Evolutionary conservation across 2,329 filamentous ascomycete genomes (phyloP), one percentile per base, ranked within the genome.

Genomic region (Ascochyta rabiei): DNA sequence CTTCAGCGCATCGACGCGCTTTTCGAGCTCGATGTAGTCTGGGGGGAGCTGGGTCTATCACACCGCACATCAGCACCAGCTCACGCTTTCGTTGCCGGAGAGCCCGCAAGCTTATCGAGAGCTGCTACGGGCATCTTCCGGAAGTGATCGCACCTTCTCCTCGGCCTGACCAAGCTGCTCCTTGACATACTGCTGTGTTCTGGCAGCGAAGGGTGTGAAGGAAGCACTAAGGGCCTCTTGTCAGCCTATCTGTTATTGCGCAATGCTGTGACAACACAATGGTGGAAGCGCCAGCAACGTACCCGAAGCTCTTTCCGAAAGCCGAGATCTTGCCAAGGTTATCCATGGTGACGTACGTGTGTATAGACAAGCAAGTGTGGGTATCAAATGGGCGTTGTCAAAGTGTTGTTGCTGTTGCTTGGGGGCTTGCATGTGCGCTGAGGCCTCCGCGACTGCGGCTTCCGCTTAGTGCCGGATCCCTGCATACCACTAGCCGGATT

Each of bases 21-120:
- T 97, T 86, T 99, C 95, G 59, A 99, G 89, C 78, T 98, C 93
- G 75, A 97, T 90, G 79, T 99, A 99, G 79, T 98, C 95, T 66
- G 93, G 89, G 40, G 95, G 95, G 38, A 99, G 90, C 80, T 98
- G 89, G 61, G 95, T 99, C 91, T 96, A 58, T 60, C 43, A 47
- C 42, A 44, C 26, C 40, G 45, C 38, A n/a, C 46, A 59, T 74
- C 56, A 74, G 60, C 68, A 44, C 35, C 19, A 41, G 42, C 37
- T 48, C 46, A 18, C 7, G 31, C 21, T 12, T 52, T 9, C 34
- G 6, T 30, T 21, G n/a, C 18, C 15, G 16, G 7, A 42, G 9
- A 34, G 34, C 30, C 9, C 33, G 52, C 21, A n/a, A 35, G 45
- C 39, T 49, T 10, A 30, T 23, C 12, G 28, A 28, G 15, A 18